Base-by-base conservation (phyloP, 441 rosid genomes). In the Pelargonium myrrhifolium region DNA sequence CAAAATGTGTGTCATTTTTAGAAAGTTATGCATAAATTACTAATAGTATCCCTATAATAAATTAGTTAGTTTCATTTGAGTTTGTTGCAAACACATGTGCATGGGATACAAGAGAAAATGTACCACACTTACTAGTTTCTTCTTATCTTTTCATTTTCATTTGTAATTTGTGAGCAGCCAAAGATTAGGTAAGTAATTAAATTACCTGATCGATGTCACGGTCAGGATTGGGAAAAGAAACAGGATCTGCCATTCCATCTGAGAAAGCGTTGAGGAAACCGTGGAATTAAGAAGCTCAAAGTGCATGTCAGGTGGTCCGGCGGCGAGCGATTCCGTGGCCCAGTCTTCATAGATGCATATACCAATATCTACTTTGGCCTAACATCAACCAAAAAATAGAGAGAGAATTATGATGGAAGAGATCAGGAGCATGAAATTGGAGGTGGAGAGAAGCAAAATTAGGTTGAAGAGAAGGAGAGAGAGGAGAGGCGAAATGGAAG, bases 201-300 rank as follows among this genome's bases (percentile, higher is more conserved):
- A n/a, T n/a, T n/a, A n/a, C 97, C 76, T 90, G 98, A 76, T 89
- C 97, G 68, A 85, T 78, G 81, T 90, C 93, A 72, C 98, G 97
- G 69, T 90, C 97, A 79, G 85, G 79, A 82, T 83, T 66, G 74
- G 65, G 79, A 86, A 75, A 84, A 77, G 71, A 82, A 86, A 77
- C 83, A 82, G 80, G 95, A 93, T 93, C 90, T 89, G 97, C 97
- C 99, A 51, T 51, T 51, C 58, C 58, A 51, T 51, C 58, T 17
- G 22, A 51, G 15, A 51, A 21, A 51, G 18, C 9, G 7, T 20
- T n/a, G 22, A 51, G 15, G 58, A 9, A 51, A 51, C 58, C 22
- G 58, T 21, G 22, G 58, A 28, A 51, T 51, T 15, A 51, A 15
- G 58, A 51, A 51, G 7, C 22, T n/a, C 58, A 6, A 17, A 28